phyloP scores from a whole-genome alignment of 1,284 basidiomycete genomes.

The Microbotryum intermedium region DNA sequence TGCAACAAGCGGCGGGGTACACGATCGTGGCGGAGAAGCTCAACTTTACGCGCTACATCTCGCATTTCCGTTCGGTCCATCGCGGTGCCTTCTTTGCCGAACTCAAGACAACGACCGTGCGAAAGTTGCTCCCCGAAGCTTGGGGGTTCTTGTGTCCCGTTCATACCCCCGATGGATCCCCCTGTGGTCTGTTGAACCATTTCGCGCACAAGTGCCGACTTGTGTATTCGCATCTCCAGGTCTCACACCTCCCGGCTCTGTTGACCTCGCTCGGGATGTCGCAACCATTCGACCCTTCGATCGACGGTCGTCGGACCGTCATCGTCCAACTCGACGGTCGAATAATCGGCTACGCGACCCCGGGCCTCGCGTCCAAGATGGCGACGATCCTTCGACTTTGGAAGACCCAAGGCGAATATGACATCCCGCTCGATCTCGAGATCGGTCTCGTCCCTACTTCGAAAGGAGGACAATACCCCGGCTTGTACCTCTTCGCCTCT shows the following conservation, averaged over 20 bases:
- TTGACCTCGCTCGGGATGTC: conserved; percentile 91
- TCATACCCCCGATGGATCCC: conserved; percentile 96
- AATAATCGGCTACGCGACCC: conserved; percentile 90
- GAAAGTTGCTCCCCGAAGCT: conserved; percentile 93
- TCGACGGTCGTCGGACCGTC: conserved; percentile 73
- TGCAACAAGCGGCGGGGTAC: conserved; percentile 95
- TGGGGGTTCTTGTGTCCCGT: conserved; percentile 99
- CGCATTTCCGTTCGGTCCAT: conserved; percentile 97
- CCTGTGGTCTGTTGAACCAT: conserved; percentile 96
- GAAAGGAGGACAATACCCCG: conserved; percentile 92
- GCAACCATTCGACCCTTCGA: conserved; percentile 63
- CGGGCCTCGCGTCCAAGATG: conserved; percentile 65
- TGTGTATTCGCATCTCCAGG: conserved; percentile 66
- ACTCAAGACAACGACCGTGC: conserved; percentile 95
- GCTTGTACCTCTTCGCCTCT: conserved; percentile 84
- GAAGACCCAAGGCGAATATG: conserved; percentile 82
- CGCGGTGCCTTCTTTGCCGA: conserved; percentile 99
- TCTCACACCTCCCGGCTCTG: conserved; percentile 69
- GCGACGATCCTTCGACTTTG: conserved; percentile 78
- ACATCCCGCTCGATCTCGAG: conserved; percentile 87
- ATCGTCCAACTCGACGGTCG: conserved; percentile 90
- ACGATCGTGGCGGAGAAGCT: conserved; percentile 98
- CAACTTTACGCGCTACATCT: conserved; percentile 97
- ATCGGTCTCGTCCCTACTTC: conserved; percentile 85
- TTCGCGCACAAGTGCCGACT: conserved; percentile 90